Conservation (phyloP, 441 rosid species). For the Jatropha podagrica region DNA sequence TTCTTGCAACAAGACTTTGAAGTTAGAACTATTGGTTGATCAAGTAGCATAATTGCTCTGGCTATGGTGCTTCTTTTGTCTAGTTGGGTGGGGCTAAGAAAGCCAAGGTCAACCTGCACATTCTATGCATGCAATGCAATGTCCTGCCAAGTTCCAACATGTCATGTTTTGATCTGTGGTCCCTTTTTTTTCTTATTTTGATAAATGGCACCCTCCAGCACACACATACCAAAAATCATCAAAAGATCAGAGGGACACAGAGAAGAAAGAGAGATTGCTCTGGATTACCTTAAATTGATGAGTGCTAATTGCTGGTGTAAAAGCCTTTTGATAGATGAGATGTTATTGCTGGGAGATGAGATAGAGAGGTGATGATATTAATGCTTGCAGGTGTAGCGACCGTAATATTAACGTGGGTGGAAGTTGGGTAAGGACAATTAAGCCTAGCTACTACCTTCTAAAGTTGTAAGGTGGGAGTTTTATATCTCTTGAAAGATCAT, state of each 20-base stretch:
- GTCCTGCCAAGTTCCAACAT: conserved; percentile 18
- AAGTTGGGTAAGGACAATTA: conserved; percentile 48
- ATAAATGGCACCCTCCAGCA: conserved; percentile 2
- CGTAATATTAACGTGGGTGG: conserved; percentile 39
- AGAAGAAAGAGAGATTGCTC: neutral
- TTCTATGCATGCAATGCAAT: neutral
- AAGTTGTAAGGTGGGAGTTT: conserved; percentile 20
- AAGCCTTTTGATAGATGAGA: conserved; percentile 23
- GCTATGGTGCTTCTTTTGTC: conserved; percentile 15
- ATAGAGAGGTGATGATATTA: conserved; percentile 42
- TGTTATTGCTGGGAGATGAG: conserved; percentile 38
- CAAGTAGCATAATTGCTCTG: conserved; percentile 9
- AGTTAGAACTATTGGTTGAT: neutral
- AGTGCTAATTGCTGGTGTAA: conserved; percentile 19
- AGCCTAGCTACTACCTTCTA: conserved; percentile 27
- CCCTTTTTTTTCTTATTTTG: neutral
- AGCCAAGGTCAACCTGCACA: conserved; percentile 7
- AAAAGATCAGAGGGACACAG: neutral
- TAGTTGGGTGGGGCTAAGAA: neutral
- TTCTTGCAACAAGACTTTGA: neutral
- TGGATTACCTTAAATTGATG: conserved; percentile 3
- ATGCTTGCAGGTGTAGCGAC: conserved; percentile 46
- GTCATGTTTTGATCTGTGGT: conserved; percentile 26
- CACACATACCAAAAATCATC: neutral
- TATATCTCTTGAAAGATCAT: conserved; percentile 8